Conservation (phyloP, 805 yeast genomes). For the Monosporozyma unispora region DNA sequence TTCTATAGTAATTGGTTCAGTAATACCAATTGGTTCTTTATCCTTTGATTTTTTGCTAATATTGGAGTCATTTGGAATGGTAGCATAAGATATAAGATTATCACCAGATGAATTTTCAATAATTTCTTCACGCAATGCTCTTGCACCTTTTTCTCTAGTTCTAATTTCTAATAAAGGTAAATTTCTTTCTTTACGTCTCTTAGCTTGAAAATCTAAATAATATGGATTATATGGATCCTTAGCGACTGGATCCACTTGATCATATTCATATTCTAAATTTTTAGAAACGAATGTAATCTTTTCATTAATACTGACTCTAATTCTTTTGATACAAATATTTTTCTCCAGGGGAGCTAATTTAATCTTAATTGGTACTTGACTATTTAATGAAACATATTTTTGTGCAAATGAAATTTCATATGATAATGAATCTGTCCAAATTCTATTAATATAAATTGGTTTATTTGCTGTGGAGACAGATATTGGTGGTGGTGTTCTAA, state of each 20-base stretch:
- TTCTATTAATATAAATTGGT: conserved; percentile 66
- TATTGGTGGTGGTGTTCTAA: conserved; percentile 36
- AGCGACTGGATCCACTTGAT: conserved; percentile 37
- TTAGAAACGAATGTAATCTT: conserved; percentile 56
- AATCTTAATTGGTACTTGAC: conserved; percentile 50
- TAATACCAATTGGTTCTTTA: conserved; percentile 12
- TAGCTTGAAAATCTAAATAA: conserved; percentile 28
- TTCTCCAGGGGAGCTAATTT: conserved; percentile 61
- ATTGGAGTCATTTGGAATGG: conserved; percentile 1
- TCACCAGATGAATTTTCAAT: conserved; percentile 45
- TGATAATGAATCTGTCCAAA: conserved; percentile 65
- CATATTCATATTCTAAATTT: conserved; percentile 45
- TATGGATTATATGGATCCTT: conserved; percentile 31
- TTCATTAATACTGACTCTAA: conserved; percentile 60
- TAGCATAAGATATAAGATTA: conserved; percentile 49
- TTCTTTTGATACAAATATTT: conserved; percentile 51
- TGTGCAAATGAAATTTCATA: conserved; percentile 66
- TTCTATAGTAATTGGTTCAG: conserved; percentile 24
- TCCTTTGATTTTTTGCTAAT: conserved; percentile 29
- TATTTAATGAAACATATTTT: conserved; percentile 59
- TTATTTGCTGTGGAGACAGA: conserved; percentile 44
- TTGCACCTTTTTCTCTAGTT: conserved; percentile 40
- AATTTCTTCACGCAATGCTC: conserved; percentile 55
- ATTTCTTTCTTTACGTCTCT: conserved; percentile 39
- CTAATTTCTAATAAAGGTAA: conserved; percentile 58